These are phyloP conservation scores for Septoria petroselini DNA, from an alignment of 2,329 filamentous ascomycete species.

Conservation along the genomic window DNA sequence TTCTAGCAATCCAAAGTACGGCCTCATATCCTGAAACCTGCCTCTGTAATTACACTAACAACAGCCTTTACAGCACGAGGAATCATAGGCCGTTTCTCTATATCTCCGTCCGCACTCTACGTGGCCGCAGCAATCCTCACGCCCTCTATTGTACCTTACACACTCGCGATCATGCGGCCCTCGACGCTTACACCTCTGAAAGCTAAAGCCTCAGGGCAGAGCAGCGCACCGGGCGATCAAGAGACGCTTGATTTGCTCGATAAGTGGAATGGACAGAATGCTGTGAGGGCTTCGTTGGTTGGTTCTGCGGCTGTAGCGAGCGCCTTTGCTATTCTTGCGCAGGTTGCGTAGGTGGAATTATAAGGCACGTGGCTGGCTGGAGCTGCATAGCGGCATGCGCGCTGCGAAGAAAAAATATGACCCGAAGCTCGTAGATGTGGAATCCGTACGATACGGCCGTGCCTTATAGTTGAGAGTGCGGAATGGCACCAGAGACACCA, in stretches of 20 bases:
- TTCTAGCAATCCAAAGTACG: slow-evolving; percentile 27
- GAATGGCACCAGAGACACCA: too few species aligned
- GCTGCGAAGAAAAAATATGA: too few species aligned
- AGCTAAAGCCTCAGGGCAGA: slow-evolving; percentile 20
- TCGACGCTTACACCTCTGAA: slow-evolving; percentile 18
- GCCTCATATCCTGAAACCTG: neutral
- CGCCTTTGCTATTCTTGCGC: slow-evolving; percentile 21
- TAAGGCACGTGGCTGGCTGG: too few species aligned
- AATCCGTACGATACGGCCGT: too few species aligned
- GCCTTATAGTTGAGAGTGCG: too few species aligned
- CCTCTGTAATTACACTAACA: slow-evolving; percentile 4
- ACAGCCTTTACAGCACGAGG: slow-evolving; percentile 8
- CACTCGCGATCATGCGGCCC: slow-evolving; percentile 27
- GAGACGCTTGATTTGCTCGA: slow-evolving; percentile 27
- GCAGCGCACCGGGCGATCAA: slow-evolving; percentile 22
- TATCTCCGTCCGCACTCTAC: slow-evolving; percentile 26
- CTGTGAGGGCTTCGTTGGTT: slow-evolving; percentile 20
- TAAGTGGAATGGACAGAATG: slow-evolving; percentile 30
- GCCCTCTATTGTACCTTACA: slow-evolving; percentile 31
- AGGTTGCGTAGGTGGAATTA: slow-evolving; percentile 19
- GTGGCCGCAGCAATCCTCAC: slow-evolving; percentile 25
- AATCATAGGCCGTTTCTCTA: slow-evolving; percentile 14
- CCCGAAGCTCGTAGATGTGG: too few species aligned
- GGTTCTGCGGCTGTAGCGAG: slow-evolving; percentile 23
- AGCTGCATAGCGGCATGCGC: too few species aligned